phyloP scores from a whole-genome alignment of 176 grass and related monocot species.

The Elaeis guineensis region DNA sequence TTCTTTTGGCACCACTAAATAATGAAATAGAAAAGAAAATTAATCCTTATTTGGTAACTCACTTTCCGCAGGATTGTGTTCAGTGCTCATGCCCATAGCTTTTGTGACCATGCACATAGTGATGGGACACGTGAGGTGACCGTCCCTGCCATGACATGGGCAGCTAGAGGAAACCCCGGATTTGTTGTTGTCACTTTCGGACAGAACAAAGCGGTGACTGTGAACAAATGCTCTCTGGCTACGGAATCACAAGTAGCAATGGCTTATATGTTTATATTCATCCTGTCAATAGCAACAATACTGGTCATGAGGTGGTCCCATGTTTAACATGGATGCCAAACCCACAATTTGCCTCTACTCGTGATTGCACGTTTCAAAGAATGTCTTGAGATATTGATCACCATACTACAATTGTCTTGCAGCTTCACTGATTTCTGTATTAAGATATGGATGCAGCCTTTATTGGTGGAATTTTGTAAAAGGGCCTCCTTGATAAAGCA shows the following conservation, averaged over 20 bases:
- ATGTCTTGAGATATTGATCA: too few species aligned
- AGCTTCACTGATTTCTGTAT: too few species aligned
- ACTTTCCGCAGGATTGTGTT: conserved; percentile 51
- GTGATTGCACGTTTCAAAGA: too few species aligned
- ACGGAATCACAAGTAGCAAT: conserved; percentile 43
- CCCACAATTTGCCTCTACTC: neutral
- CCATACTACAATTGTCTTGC: too few species aligned
- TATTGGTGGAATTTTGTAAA: too few species aligned
- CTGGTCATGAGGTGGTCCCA: conserved; percentile 32
- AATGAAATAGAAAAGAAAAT: neutral
- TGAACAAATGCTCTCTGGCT: conserved; percentile 44
- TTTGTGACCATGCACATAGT: conserved; percentile 43
- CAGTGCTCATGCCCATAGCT: conserved; percentile 60
- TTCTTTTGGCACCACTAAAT: neutral
- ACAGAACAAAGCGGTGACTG: conserved; percentile 30
- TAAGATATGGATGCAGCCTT: too few species aligned
- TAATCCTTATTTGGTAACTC: neutral
- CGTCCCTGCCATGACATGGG: conserved; percentile 72
- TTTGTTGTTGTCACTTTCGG: conserved; percentile 58
- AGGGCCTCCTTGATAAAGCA: too few species aligned
- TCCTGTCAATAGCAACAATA: conserved; percentile 17
- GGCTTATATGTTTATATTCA: conserved; percentile 36
- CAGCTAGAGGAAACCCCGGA: conserved; percentile 32
- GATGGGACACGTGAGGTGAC: conserved; percentile 68
- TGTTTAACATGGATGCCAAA: neutral